Conservation (phyloP, 192 early-diverging fungal species). For the Rhizoclosmatium globosum region DNA sequence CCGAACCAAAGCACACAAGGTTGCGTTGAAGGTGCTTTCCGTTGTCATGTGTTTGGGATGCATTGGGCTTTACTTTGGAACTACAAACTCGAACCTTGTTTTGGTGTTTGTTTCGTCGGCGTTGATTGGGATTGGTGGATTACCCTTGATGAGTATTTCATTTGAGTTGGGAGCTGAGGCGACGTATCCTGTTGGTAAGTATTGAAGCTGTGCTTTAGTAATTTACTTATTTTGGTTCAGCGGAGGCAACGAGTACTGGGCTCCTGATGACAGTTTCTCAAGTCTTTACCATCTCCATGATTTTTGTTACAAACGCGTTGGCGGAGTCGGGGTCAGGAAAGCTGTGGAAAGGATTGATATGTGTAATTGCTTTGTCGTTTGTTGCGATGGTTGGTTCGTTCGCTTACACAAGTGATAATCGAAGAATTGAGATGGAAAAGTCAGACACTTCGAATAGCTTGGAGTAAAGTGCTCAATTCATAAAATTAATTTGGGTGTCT, state of each 20-base stretch:
- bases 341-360: background rate
- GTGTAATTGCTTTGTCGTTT: background rate
- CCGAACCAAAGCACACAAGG: slow-evolving; percentile 60
- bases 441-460: background rate
- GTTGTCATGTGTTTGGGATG: slow-evolving; percentile 25
- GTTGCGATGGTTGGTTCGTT: background rate
- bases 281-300: slow-evolving; percentile 12
- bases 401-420: slow-evolving; percentile 16
- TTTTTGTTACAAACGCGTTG: slow-evolving; percentile 38
- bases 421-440: slow-evolving; percentile 34
- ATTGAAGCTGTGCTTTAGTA: background rate
- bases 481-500: too few relatives aligned
- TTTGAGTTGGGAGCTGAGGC: slow-evolving; percentile 43
- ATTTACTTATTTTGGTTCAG: slow-evolving; percentile 3
- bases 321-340: slow-evolving; percentile 1
- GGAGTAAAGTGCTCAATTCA: background rate
- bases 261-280: slow-evolving; percentile 28
- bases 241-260: slow-evolving; percentile 40
- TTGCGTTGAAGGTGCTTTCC: slow-evolving; percentile 45
- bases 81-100: background rate
- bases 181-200: slow-evolving; percentile 38
- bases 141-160: slow-evolving; percentile 36
- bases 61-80: slow-evolving; percentile 1
- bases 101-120: slow-evolving; percentile 19
- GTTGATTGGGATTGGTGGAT: slow-evolving; percentile 38